Percentiles rank a stretch among this genome's conserved stretches.
These are phyloP conservation scores for Scheffersomyces ergatensis DNA, from an alignment of 805 yeast species.

Conservation along the genomic window DNA sequence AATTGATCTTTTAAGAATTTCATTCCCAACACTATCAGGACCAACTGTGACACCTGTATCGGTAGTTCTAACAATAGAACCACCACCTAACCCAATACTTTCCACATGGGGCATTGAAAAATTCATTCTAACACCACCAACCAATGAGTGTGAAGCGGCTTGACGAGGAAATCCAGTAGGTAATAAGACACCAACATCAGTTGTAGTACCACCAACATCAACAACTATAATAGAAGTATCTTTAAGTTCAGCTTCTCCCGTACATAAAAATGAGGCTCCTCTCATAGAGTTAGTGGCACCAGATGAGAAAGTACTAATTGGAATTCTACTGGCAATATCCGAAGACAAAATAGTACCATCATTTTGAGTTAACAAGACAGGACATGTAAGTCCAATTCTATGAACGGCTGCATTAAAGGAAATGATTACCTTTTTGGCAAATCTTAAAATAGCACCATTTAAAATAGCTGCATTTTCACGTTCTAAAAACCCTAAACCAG, in stretches of 20 bases:
- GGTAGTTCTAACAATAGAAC: slow-evolving; percentile 38
- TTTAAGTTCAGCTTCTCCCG: slow-evolving; percentile 3
- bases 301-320: slow-evolving; percentile 48
- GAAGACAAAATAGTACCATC: slow-evolving; percentile 47
- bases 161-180: slow-evolving; percentile 49
- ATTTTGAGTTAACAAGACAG: slow-evolving; percentile 44
- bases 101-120: slow-evolving; percentile 52
- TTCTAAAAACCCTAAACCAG: slow-evolving; percentile 44
- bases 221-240: slow-evolving; percentile 20
- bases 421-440: slow-evolving; percentile 39
- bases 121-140: slow-evolving; percentile 50
- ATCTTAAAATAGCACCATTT: slow-evolving; percentile 43
- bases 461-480: slow-evolving; percentile 48
- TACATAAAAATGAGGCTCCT: slow-evolving; percentile 44
- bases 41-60: slow-evolving; percentile 30
- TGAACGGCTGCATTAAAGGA: slow-evolving; percentile 39
- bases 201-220: slow-evolving; percentile 52
- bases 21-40: slow-evolving; percentile 48
- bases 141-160: slow-evolving; percentile 38
- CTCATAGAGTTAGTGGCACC: slow-evolving; percentile 50
- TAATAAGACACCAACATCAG: slow-evolving; percentile 47
- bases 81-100: slow-evolving; percentile 51
- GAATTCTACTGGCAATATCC: slow-evolving; percentile 34
- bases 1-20: slow-evolving; percentile 28
- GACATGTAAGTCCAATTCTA: slow-evolving; percentile 31